A percentile compares a stretch with the other conserved stretches of the same genome.
Conservation (phyloP, 768 basidiomycete genomes). For the Collybia sp. region DNA sequence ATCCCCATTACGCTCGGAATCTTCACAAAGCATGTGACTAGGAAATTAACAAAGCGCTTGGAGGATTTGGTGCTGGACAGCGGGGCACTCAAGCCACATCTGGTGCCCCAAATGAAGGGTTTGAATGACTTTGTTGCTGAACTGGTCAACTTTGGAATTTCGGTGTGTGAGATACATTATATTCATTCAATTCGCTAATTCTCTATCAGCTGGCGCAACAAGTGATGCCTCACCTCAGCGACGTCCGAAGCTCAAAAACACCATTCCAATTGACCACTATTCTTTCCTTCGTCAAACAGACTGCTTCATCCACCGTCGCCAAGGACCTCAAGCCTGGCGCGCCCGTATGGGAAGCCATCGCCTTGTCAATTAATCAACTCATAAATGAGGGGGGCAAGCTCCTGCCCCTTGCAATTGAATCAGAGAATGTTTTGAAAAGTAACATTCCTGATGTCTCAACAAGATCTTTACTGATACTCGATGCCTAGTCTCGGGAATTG, state of each 20-base stretch:
- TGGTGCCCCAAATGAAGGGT: constrained; percentile 68
- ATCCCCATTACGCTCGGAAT: not conserved
- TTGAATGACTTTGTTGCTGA: constrained; percentile 73
- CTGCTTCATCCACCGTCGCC: constrained; percentile 63
- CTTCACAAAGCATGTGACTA: constrained; percentile 21
- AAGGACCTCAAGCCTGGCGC: constrained; percentile 62
- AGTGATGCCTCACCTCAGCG: constrained; percentile 81
- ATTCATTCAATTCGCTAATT: not conserved
- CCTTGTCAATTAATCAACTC: constrained; percentile 63
- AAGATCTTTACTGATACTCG: constrained; percentile 1
- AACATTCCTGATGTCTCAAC: constrained; percentile 3
- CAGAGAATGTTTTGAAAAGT: constrained; percentile 80
- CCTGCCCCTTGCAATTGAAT: constrained; percentile 66
- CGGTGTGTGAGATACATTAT: constrained; percentile 40
- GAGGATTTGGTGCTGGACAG: constrained; percentile 76
- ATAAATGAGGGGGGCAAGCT: constrained; percentile 67
- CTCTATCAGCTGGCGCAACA: constrained; percentile 76
- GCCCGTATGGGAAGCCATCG: constrained; percentile 76
- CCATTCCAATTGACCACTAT: constrained; percentile 74
- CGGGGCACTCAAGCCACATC: constrained; percentile 63
- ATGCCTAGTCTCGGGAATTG: constrained; percentile 56
- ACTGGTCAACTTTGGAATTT: constrained; percentile 88
- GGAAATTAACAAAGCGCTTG: constrained; percentile 84
- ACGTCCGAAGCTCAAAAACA: constrained; percentile 73
- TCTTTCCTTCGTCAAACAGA: constrained; percentile 67